Conservation (phyloP, 805 yeast genomes). For the Torulaspora microellipsoides region DNA sequence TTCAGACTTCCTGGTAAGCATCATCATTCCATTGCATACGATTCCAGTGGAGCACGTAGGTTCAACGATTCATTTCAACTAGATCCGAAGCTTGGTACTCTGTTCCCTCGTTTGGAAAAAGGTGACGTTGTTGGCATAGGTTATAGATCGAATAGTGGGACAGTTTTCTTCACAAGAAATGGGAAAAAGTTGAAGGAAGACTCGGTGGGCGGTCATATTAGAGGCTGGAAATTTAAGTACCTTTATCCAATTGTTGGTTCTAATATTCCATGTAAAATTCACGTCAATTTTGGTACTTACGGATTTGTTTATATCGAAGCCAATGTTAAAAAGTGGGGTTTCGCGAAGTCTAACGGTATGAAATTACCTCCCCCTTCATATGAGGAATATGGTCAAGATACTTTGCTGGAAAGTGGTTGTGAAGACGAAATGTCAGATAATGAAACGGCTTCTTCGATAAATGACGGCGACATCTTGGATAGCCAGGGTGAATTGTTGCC, state of each 20-base stretch:
- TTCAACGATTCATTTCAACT: slow-evolving; percentile 67
- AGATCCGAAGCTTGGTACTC: slow-evolving; percentile 41
- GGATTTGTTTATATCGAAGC: slow-evolving; percentile 91
- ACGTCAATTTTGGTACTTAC: slow-evolving; percentile 82
- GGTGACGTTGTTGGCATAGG: slow-evolving; percentile 97
- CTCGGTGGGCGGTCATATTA: slow-evolving; percentile 72
- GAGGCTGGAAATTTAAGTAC: slow-evolving; percentile 63
- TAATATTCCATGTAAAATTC: slow-evolving; percentile 72
- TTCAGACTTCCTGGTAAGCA: slow-evolving; percentile 93
- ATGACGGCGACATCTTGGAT: slow-evolving; percentile 25
- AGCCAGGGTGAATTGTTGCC: slow-evolving; percentile 31
- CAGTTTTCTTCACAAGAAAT: slow-evolving; percentile 88
- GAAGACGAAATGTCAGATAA: slow-evolving; percentile 44
- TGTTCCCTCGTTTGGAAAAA: slow-evolving; percentile 58
- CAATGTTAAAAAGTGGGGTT: slow-evolving; percentile 92
- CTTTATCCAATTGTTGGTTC: slow-evolving; percentile 90
- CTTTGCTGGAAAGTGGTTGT: slow-evolving; percentile 60
- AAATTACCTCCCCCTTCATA: slow-evolving; percentile 94
- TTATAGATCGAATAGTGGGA: slow-evolving; percentile 73
- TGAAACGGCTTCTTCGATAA: slow-evolving; percentile 29
- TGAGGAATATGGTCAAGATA: slow-evolving; percentile 71
- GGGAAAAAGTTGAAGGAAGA: slow-evolving; percentile 86
- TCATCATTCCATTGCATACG: slow-evolving; percentile 79
- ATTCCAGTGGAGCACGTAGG: slow-evolving; percentile 76
- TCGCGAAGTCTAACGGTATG: slow-evolving; percentile 83